Conservation (phyloP, 148 eudicot genomes). For the Drosera capensis region DNA sequence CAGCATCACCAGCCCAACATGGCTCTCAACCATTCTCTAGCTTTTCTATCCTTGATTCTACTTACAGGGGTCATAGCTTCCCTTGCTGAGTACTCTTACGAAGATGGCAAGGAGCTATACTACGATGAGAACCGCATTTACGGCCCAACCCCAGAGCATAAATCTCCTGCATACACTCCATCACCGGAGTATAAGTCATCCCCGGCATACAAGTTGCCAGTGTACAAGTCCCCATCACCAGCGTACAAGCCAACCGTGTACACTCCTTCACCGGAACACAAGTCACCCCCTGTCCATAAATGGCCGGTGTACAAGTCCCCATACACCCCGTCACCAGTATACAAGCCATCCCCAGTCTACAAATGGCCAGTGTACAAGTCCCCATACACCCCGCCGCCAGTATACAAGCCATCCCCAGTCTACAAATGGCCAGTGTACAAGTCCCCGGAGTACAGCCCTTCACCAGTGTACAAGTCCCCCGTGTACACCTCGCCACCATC, state of each 20-base stretch:
- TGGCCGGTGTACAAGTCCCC: too few relatives aligned
- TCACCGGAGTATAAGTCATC: not conserved
- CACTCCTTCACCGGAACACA: conserved; percentile 1
- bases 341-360: conserved; percentile 1
- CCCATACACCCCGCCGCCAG: not conserved
- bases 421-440: too few relatives aligned
- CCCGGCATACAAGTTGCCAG: not conserved
- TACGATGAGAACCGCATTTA: too few relatives aligned
- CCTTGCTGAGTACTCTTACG: too few relatives aligned
- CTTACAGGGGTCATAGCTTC: not conserved
- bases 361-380: not conserved
- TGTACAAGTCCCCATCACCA: not conserved
- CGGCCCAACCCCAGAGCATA: too few relatives aligned
- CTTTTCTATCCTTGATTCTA: not conserved
- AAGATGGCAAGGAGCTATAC: too few relatives aligned
- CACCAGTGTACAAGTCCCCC: too few relatives aligned
- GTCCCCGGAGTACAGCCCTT: too few relatives aligned
- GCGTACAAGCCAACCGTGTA: not conserved
- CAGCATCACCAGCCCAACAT: too few relatives aligned
- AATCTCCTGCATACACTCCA: not conserved
- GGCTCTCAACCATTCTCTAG: not conserved
- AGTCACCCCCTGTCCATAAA: too few relatives aligned
- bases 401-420: conserved; percentile 1
- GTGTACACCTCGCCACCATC: too few relatives aligned
- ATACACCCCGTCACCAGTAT: too few relatives aligned